Base-by-base conservation (phyloP, 1,284 basidiomycete genomes). In the Cutaneotrichosporon sp. region DNA sequence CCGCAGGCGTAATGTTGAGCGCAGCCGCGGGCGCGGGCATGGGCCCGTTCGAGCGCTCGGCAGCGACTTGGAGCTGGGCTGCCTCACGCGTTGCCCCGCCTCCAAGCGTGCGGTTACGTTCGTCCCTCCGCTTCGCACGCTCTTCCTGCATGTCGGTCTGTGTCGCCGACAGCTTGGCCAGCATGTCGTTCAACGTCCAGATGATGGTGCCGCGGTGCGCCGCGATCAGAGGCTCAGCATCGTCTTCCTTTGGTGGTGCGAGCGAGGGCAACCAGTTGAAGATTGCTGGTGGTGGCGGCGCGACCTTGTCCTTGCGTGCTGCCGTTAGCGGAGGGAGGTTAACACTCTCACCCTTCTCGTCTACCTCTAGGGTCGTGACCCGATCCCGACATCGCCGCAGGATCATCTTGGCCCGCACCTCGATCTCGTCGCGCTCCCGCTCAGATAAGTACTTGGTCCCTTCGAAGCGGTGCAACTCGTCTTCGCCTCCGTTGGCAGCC, bases 381-480 rank as follows among this genome's bases (percentile, higher is more conserved):
- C 83, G 73, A 53, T 84, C 83, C 7, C 83, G 78, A 63, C 82
- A 84, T 66, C 80, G 75, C 68, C 84, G 80, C 55, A 86, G 68
- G 7, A 84, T 81, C 67, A 85, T 80, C 67, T 83, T 83, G 34
- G 83, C 82, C 66, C 83, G 80, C 60, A 83, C 79, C 74, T 86
- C 85, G 62, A 86, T 83, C 76, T 86, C 84, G 69, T 86, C 85
- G 58, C 84, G 74, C 68, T 86, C 84, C 21, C 79, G 74, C 61
- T 86, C 85, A 4, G 71, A 82, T 10, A 86, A 73, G 56, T 78
- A 80, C 55, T 81, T 81, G n/a, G 77, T 76, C 30, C 76, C 77
- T 36, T 81, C 68, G 75, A 72, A 81, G 69, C 49, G 73, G 69
- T 60, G 62, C 63, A 75, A 68, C 52, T 67, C 69, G 22, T 70